Evolutionary conservation across 225 moss, liverwort and hornwort species (phyloP).

Genomic region (Antitrichia curtipendula): DNA sequence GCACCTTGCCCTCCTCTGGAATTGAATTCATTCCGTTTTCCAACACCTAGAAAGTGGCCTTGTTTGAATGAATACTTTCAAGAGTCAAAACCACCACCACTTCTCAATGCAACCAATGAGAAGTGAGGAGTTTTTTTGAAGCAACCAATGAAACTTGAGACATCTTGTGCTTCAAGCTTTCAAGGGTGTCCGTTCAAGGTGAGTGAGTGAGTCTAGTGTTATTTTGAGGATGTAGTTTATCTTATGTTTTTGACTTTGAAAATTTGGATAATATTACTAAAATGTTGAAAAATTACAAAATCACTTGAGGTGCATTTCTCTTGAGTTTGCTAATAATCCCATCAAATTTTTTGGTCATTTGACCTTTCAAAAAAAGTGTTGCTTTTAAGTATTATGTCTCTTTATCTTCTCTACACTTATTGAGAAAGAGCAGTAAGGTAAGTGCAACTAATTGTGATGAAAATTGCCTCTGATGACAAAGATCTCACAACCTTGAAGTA

Average conservation of each 20-base stretch:
- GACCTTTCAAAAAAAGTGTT: too few relatives aligned
- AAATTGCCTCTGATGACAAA: too few relatives aligned
- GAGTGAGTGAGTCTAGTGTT: not conserved
- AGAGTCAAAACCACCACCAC: not conserved
- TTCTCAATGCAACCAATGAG: not conserved
- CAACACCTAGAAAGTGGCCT: not conserved
- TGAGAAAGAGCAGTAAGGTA: too few relatives aligned
- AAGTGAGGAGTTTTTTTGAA: too few relatives aligned
- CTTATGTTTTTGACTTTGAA: not conserved
- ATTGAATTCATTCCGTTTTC: not conserved
- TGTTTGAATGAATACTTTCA: not conserved
- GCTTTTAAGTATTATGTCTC: not conserved
- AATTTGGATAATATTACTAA: not conserved
- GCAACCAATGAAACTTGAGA: not conserved
- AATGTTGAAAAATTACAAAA: not conserved
- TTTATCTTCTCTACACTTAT: not conserved
- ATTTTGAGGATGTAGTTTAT: not conserved
- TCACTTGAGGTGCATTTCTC: not conserved
- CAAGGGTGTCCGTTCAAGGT: not conserved
- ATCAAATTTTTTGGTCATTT: not conserved
- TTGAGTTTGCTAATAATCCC: not conserved
- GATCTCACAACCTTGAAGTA: too few relatives aligned
- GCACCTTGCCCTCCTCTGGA: accelerated
- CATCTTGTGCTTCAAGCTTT: not conserved
- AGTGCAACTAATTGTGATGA: too few relatives aligned